Evolutionary conservation across 2,329 filamentous ascomycete genomes (phyloP).

Genomic region (Hypoxylon sp.): DNA sequence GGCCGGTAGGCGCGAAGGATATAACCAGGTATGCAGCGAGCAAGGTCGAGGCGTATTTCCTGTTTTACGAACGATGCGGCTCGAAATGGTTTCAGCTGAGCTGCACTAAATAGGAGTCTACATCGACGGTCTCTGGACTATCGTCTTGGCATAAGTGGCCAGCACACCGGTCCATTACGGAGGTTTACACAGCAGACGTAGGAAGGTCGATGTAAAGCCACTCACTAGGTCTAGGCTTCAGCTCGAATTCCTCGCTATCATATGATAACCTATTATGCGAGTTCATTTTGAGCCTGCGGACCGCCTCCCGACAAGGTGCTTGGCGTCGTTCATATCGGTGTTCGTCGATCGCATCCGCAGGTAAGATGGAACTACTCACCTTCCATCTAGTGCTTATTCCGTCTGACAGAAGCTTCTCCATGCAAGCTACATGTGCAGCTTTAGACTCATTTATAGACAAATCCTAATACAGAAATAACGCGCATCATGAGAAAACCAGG

Average conservation of each 20-base stretch:
- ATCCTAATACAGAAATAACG: background rate
- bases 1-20: background rate
- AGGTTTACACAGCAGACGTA: conserved; percentile 24
- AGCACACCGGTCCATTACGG: background rate
- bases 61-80: conserved; percentile 8
- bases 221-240: conserved; percentile 19
- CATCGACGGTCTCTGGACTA: conserved; percentile 21
- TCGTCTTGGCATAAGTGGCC: conserved; percentile 31
- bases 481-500: background rate
- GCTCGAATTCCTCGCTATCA: conserved; percentile 12
- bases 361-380: background rate
- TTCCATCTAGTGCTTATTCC: background rate
- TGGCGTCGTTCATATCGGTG: background rate
- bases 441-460: background rate
- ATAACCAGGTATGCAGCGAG: background rate
- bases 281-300: background rate
- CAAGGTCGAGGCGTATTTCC: conserved; percentile 15
- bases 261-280: background rate
- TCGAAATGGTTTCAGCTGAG: conserved; percentile 39
- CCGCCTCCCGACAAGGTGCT: background rate
- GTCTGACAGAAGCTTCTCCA: conserved; percentile 11
- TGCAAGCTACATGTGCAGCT: background rate
- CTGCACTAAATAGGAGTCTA: conserved; percentile 21
- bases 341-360: background rate
- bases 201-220: conserved; percentile 18